Evolutionary conservation across 495 filamentous ascomycete species (phyloP), one percentile per base, ranked within the genome.

Genomic region (Staphylotrichum tortipilum): DNA sequence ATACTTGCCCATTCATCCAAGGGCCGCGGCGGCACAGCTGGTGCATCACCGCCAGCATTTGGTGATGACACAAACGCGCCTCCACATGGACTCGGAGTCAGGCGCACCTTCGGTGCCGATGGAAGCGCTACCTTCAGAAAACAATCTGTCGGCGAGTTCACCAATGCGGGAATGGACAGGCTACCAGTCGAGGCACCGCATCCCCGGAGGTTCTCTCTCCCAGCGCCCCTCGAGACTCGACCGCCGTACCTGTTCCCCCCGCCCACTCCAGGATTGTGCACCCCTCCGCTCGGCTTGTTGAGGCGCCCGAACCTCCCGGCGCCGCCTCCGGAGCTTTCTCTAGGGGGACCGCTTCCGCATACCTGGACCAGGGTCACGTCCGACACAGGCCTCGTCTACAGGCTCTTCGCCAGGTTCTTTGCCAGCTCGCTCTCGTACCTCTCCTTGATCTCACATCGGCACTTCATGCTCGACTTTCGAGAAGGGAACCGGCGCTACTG

Each of bases 281-380:
- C 2, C 5, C 29, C 11, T 7, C 19, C 14, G 11, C 12, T 34
- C 0, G n/a, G 22, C 7, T 14, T 19, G 7, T 21, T 30, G 6
- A 34, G 37, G 24, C 30, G 35, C 10, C 39, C 7, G 23, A 10
- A 28, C 21, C 22, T 37, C 7, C 44, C 31, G n/a, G n/a, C n/a
- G 3, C 19, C 30, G 17, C 42, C 26, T 28, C 1, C 39, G 4
- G 31, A 37, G 21, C 15, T n/a, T n/a, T n/a, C 29, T 10, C 28
- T 7, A 8, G 33, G 48, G 12, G 42, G 47, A 14, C 47, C 49
- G 5, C 17, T 45, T 11, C 14, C 53, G 10, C 44, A 31, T 7
- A 50, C 47, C 2, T 64, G 58, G 61, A 64, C 61, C n/a, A 52
- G 29, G 8, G 49, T 64, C 22, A 57, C 56, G 2, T 46, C 53